A percentile compares a stretch with the other conserved stretches of the same genome.
Evolutionary conservation across 2,329 filamentous ascomycete genomes (phyloP).

Genomic region (Aspergillus sp.): DNA sequence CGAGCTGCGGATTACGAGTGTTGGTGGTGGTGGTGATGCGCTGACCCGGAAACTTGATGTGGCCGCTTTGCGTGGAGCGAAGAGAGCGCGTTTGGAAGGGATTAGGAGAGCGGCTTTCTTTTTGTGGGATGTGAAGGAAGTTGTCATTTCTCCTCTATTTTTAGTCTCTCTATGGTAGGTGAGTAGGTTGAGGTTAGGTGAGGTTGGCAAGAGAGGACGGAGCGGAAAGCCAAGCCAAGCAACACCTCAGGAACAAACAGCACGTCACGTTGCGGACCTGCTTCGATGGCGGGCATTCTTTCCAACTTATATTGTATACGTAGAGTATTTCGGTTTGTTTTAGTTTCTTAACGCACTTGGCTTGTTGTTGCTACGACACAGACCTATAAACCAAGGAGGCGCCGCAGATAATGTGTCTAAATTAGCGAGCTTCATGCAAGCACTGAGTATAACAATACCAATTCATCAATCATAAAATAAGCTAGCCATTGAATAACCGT

Average conservation of each 20-base stretch:
- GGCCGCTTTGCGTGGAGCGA: neutral
- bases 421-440: neutral
- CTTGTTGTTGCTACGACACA: slow-evolving; percentile 15
- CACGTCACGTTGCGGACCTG: too few species aligned
- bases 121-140: slow-evolving; percentile 7
- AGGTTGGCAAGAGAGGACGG: too few species aligned
- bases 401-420: neutral
- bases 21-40: neutral
- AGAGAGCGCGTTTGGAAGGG: slow-evolving; percentile 28
- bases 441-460: neutral
- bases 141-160: too few species aligned
- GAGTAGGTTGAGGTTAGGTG: too few species aligned
- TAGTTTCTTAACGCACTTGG: too few species aligned
- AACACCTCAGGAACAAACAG: too few species aligned
- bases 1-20: neutral
- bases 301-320: too few species aligned
- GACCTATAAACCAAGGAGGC: slow-evolving; percentile 47
- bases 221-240: too few species aligned
- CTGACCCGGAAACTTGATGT: neutral
- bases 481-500: neutral
- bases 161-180: too few species aligned
- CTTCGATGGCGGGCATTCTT: too few species aligned
- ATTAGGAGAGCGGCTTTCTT: slow-evolving; percentile 21
- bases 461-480: slow-evolving; percentile 5
- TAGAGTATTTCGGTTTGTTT: too few species aligned